Evolutionary conservation across 225 moss, liverwort and hornwort species (phyloP), one percentile per base, ranked within the genome.

Genomic region (Sphagnum tenellum): DNA sequence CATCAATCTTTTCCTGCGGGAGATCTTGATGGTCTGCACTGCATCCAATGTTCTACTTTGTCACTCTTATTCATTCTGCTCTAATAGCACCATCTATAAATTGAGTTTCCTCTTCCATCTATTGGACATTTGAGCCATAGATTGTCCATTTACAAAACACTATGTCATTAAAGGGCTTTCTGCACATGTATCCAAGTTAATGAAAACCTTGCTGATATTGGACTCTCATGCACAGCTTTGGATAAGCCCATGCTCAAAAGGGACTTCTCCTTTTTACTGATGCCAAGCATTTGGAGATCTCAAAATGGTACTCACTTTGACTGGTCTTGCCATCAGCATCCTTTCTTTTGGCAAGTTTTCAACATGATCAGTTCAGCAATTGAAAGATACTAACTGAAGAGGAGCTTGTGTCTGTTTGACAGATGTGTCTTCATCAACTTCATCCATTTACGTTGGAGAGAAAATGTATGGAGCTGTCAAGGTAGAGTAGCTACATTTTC

Each of bases 381-480:
- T 29, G 29, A 29, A 29, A 29, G 29, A 29, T 29, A 29, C 29
- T 29, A 29, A 29, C 29, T 29, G 29, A 29, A 29, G 29, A 29
- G 0, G 29, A 29, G 29, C 29, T 29, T 29, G 29, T 29, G 29
- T 29, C 29, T 29, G 29, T 29, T 29, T 29, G 29, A 29, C 29
- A 29, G 29, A 29, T 1, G 29, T 29, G 29, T 29, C 29, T 29
- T 29, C 29, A 29, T 50, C 72, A 59, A 79, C 89, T 62, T 91
- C 93, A 46, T 98, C 98, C 59, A 86, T 88, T 55, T 62, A 55
- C 72, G 70, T 81, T 71, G 98, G 98, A 75, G 93, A 98, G 81
- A 80, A 93, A 82, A 98, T 98, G 98, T 87, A 89, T 48, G 84
- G 87, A 72, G 82, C 89, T 67, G 85, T 98, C 59, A 93, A 98